phyloP scores from a whole-genome alignment of 345 rosid genomes.

The Hypericum androsaemum region DNA sequence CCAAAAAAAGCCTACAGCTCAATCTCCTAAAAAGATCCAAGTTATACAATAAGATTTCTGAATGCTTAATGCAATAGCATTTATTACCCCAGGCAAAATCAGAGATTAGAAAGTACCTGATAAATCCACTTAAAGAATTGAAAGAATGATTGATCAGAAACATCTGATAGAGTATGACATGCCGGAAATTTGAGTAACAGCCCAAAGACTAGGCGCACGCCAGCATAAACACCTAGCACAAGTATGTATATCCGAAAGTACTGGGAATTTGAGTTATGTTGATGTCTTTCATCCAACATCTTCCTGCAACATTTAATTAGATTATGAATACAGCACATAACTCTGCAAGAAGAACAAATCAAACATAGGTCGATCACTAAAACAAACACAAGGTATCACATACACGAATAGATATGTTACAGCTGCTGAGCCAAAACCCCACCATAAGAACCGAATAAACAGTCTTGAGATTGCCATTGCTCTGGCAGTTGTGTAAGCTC shows the following conservation, averaged over 20 bases:
- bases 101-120: slow-evolving; percentile 41
- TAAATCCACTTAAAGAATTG: slow-evolving; percentile 99
- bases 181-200: slow-evolving; percentile 66
- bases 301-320: slow-evolving; percentile 43
- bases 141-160: slow-evolving; percentile 90
- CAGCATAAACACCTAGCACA: slow-evolving; percentile 78
- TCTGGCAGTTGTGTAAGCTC: slow-evolving; percentile 82
- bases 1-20: slow-evolving; percentile 7
- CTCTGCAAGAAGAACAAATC: no score
- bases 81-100: no score
- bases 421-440: slow-evolving; percentile 57
- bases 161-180: slow-evolving; percentile 74
- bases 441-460: slow-evolving; percentile 81
- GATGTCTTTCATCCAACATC: slow-evolving; percentile 64
- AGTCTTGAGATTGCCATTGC: slow-evolving; percentile 98
- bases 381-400: slow-evolving; percentile 15
- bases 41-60: no score
- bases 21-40: no score
- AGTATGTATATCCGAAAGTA: slow-evolving; percentile 80
- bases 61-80: no score
- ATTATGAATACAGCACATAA: no score
- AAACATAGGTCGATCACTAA: not conserved
- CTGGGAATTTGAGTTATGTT: slow-evolving; percentile 44
- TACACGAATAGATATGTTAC: slow-evolving; percentile 72
- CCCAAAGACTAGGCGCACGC: slow-evolving; percentile 57